phyloP scores from a whole-genome alignment of 441 rosid species.

The Viola pubescens region DNA sequence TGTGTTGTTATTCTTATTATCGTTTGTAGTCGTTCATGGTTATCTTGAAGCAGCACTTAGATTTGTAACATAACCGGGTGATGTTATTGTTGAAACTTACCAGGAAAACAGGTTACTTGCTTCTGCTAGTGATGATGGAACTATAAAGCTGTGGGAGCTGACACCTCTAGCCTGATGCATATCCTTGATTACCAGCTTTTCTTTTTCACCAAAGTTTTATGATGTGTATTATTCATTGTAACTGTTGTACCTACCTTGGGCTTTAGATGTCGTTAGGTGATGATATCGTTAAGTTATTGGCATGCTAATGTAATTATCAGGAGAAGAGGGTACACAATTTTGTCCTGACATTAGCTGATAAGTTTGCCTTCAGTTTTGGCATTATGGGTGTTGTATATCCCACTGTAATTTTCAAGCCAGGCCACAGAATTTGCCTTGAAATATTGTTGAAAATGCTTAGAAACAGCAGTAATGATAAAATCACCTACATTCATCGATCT shows the following conservation, averaged over 20 bases:
- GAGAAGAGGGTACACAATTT: neutral
- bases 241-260: no score
- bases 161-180: slow-evolving; percentile 28
- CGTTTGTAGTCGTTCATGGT: neutral
- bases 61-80: no score
- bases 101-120: slow-evolving; percentile 65
- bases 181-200: neutral
- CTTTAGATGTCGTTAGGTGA: neutral
- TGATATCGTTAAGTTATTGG: neutral
- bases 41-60: neutral
- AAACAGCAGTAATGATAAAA: no score
- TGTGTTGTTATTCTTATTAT: neutral
- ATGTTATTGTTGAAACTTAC: slow-evolving; percentile 17
- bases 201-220: no score
- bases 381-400: no score
- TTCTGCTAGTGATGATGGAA: slow-evolving; percentile 82
- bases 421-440: no score
- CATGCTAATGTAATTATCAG: neutral
- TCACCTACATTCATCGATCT: no score
- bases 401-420: no score
- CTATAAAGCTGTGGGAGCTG: slow-evolving; percentile 76
- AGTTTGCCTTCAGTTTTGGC: neutral
- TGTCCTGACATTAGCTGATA: slow-evolving; percentile 1
- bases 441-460: no score
- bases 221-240: no score